phyloP scores from a whole-genome alignment of 805 yeast species.

The Maudiozyma bulderi region DNA sequence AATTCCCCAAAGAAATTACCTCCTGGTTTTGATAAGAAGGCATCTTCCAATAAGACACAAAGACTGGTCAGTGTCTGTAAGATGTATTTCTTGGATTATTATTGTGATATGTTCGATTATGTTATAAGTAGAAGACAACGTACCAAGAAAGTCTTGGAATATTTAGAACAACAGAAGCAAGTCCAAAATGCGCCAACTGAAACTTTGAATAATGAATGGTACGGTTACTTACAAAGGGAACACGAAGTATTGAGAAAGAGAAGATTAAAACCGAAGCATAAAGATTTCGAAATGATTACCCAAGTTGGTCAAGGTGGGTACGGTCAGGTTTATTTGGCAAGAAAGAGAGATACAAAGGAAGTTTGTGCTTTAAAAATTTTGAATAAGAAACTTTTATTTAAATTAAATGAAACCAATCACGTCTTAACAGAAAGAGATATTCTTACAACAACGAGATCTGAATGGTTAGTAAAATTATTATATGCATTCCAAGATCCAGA shows the following conservation, averaged over 20 bases:
- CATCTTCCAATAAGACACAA: conserved; percentile 66
- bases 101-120: conserved; percentile 92
- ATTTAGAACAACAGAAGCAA: conserved; percentile 33
- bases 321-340: conserved; percentile 95
- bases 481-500: conserved; percentile 93
- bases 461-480: conserved; percentile 87
- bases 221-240: conserved; percentile 73
- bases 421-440: conserved; percentile 94
- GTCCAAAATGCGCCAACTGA: conserved; percentile 26
- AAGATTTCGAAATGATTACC: conserved; percentile 91
- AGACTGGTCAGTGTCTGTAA: conserved; percentile 87
- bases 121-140: conserved; percentile 81
- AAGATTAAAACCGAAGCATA: conserved; percentile 84
- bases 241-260: conserved; percentile 77
- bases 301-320: conserved; percentile 99
- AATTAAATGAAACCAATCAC: conserved; percentile 91
- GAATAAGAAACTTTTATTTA: conserved; percentile 75
- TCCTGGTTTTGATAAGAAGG: conserved; percentile 44
- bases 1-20: conserved; percentile 31
- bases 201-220: conserved; percentile 52
- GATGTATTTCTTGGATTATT: conserved; percentile 87
- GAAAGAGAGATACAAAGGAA: conserved; percentile 88
- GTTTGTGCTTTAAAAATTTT: conserved; percentile 90
- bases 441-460: conserved; percentile 87
- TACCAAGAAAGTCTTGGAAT: conserved; percentile 55